Conservation (phyloP, 2,329 filamentous ascomycete genomes). For the Samsoniella hepiali region DNA sequence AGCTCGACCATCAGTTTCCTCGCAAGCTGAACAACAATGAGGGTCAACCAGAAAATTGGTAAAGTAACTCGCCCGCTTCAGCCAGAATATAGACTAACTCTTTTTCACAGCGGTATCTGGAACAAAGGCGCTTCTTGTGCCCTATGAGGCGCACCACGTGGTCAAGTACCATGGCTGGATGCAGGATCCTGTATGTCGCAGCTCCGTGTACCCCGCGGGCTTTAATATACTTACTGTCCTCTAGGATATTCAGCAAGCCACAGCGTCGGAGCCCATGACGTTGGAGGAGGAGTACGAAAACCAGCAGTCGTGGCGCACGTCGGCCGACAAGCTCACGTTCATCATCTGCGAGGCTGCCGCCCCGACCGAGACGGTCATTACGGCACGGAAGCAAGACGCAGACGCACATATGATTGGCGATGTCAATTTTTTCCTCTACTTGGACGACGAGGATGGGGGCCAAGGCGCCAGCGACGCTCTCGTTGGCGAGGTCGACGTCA, state of each 20-base stretch:
- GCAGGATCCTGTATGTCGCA: constrained; percentile 63
- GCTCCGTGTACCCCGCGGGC: background rate
- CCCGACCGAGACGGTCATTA: constrained; percentile 13
- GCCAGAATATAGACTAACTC: background rate
- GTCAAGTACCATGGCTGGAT: constrained; percentile 86
- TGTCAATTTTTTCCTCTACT: constrained; percentile 75
- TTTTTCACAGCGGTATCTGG: constrained; percentile 60
- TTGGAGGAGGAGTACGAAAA: constrained; percentile 84
- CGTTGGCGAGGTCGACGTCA: constrained; percentile 78
- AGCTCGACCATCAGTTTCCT: background rate
- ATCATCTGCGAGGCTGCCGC: constrained; percentile 62
- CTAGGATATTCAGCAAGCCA: constrained; percentile 74
- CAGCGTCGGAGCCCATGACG: constrained; percentile 80
- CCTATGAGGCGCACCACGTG: constrained; percentile 81
- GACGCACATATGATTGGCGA: constrained; percentile 65
- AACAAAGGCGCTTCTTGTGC: constrained; percentile 68
- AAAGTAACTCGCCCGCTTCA: background rate
- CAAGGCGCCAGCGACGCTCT: constrained; percentile 30
- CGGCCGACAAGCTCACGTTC: constrained; percentile 87
- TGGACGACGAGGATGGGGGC: constrained; percentile 51
- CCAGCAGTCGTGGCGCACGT: constrained; percentile 80
- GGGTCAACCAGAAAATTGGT: constrained; percentile 3
- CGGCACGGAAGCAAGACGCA: constrained; percentile 50
- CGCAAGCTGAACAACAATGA: background rate
- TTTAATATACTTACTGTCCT: background rate